Evolutionary conservation across 805 yeast species (phyloP), one percentile per base, ranked within the genome.

Genomic region (Candida nemodendra): DNA sequence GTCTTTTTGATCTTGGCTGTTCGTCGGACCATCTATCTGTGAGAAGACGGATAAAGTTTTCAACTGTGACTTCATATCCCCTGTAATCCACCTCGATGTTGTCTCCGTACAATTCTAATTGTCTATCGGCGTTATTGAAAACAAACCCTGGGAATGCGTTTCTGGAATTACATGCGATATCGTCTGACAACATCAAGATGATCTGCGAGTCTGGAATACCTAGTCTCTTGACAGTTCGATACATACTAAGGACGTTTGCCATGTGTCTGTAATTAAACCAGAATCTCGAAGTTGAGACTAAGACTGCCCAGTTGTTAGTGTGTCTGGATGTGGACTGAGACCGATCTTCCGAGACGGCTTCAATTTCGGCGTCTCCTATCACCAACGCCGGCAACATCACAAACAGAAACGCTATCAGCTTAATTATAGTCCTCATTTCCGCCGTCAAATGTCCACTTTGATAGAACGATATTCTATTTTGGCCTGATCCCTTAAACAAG

Each of bases 171-270:
- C 99, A 93, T 3, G 98, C 96, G 34, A 91, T 84, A 60, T 93
- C 99, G 63, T 93, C 99, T 30, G 96, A 84, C 36, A 93, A 67
- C 98, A 93, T 93, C 51, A 93, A 68, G 30, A 93, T 90, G 57
- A 93, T 93, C 57, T 93, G 98, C 2, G 96, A 89, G 65, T 93
- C 99, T 0, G 99, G 99, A 18, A 93, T 93, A 2, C 99, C 99
- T 36, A 93, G 65, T 51, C 99, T 72, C 63, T 91, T 93, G 26
- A 93, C 98, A 0, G 98, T 93, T 50, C 99, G 74, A 67, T 93
- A 93, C 77, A 93, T 81, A 57, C 95, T 84, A 49, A 93, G 69
- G 21, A 85, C 95, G 62, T 93, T 93, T 26, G 99, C 98, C 88
- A 91, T 87, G 62, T 93, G 99, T 59, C 99, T 74, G 59, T 93